phyloP scores from a whole-genome alignment of 2,329 filamentous ascomycete species.

The Thielaviopsis musarum region DNA sequence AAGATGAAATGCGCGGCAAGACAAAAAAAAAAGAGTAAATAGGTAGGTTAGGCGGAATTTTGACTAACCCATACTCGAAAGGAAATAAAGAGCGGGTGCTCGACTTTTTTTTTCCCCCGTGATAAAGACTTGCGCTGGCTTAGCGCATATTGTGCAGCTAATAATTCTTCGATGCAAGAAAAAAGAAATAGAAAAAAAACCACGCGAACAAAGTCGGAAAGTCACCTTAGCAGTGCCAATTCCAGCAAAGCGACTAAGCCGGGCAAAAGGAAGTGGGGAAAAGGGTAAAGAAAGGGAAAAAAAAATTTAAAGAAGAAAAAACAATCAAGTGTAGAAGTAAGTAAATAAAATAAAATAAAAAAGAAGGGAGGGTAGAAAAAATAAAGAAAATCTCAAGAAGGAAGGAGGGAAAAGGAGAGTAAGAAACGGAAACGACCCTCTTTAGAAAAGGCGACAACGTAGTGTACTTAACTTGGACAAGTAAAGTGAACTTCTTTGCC shows the following conservation, averaged over 20 bases:
- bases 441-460: too few species aligned
- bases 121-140: neutral
- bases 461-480: too few species aligned
- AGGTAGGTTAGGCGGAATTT: neutral
- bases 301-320: neutral
- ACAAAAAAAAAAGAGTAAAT: neutral
- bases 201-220: neutral
- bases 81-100: neutral
- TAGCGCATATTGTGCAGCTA: neutral
- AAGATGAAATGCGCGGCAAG: neutral
- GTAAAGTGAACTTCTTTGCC: too few species aligned
- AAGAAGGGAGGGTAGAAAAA: slow-evolving; percentile 1
- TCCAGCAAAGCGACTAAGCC: neutral
- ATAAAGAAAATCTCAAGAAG: neutral
- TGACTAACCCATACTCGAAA: neutral
- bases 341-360: neutral
- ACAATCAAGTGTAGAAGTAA: neutral
- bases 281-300: neutral
- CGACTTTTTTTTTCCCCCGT: neutral
- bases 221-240: neutral
- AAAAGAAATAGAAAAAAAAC: neutral
- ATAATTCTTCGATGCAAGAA: neutral
- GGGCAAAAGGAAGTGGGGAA: neutral
- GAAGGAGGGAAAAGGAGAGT: neutral
- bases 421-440: neutral